A percentile compares a stretch with the other conserved stretches of the same genome.
These are phyloP conservation scores for Ormosia emarginata DNA, from an alignment of 306 rosid genomes.

Conservation along the genomic window DNA sequence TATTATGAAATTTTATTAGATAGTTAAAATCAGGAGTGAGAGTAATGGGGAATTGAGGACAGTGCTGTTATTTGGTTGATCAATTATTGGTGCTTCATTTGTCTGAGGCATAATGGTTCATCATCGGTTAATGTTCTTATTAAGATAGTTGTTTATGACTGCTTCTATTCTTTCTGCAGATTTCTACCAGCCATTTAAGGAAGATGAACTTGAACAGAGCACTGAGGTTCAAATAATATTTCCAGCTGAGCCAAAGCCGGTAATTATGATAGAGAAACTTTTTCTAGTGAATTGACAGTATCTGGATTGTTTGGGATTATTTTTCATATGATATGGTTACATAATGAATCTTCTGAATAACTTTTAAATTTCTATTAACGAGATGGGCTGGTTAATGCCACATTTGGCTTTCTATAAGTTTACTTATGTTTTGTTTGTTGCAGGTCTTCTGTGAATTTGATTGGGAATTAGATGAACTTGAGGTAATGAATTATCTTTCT, in stretches of 20 bases:
- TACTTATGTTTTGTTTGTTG: constrained; percentile 21
- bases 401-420: neutral
- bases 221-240: constrained; percentile 77
- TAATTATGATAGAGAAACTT: constrained; percentile 22
- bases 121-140: neutral
- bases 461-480: constrained; percentile 85
- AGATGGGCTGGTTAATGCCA: neutral
- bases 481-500: constrained; percentile 46
- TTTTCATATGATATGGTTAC: neutral
- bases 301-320: neutral
- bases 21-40: neutral
- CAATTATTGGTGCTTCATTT: neutral
- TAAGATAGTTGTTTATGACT: constrained; percentile 1
- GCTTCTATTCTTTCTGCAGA: constrained; percentile 41
- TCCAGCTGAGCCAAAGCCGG: constrained; percentile 77
- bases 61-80: neutral
- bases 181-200: constrained; percentile 81
- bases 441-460: constrained; percentile 84
- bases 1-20: neutral
- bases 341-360: neutral
- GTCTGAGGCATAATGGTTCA: neutral
- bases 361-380: neutral
- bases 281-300: neutral
- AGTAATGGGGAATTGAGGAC: neutral
- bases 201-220: constrained; percentile 84